Conservation (phyloP, 257 asterid species). For the Solanum pimpinellifolium region DNA sequence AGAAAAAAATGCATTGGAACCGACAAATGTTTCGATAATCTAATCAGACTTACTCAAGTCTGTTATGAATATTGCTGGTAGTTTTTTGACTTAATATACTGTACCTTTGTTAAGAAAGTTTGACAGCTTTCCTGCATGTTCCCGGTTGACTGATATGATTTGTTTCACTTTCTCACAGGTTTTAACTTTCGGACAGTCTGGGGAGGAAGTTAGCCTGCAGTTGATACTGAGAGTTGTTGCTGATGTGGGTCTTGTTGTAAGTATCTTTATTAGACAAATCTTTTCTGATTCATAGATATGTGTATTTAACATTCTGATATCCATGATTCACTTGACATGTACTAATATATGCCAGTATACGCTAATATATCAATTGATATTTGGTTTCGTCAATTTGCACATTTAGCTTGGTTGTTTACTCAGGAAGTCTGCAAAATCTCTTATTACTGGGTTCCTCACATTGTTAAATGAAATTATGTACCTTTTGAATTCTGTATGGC, state of each 20-base stretch:
- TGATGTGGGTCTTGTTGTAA: slow-evolving; percentile 94
- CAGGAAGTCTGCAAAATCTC: background rate
- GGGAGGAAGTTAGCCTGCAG: slow-evolving; percentile 87
- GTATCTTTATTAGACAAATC: slow-evolving; percentile 11
- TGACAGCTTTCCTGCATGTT: background rate
- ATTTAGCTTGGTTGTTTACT: background rate
- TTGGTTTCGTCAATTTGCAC: background rate
- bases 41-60: background rate
- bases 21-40: background rate
- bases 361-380: background rate
- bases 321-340: background rate
- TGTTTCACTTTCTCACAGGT: slow-evolving; percentile 37
- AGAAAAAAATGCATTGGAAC: background rate
- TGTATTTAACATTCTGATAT: background rate
- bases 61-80: background rate
- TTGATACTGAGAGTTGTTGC: slow-evolving; percentile 91
- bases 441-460: background rate
- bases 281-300: background rate
- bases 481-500: background rate
- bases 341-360: background rate
- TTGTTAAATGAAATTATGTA: background rate
- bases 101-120: background rate
- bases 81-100: background rate
- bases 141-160: background rate
- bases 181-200: slow-evolving; percentile 68